These are phyloP conservation scores for Diaporthe ampelina DNA, from an alignment of 2,329 filamentous ascomycete genomes.

Conservation along the genomic window DNA sequence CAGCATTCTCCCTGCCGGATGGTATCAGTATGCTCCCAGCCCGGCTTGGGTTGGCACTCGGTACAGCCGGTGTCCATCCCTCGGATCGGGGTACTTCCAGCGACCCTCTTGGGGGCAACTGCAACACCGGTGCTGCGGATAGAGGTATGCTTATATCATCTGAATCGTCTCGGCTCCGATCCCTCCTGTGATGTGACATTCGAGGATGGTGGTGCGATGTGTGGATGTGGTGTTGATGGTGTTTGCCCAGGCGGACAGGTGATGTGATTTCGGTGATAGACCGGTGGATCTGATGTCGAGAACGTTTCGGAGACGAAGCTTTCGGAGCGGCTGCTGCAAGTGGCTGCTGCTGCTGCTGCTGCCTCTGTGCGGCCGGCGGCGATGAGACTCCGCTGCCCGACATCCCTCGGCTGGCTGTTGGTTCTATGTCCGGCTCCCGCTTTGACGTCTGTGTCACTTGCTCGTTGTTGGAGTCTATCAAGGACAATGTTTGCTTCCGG, in stretches of 20 bases:
- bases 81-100: conserved; percentile 62
- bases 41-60: conserved; percentile 59
- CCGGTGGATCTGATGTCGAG: conserved; percentile 67
- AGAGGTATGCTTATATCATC: conserved; percentile 48
- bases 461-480: neutral
- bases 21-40: conserved; percentile 57
- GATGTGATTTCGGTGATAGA: conserved; percentile 69
- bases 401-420: conserved; percentile 31
- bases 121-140: conserved; percentile 45
- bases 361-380: conserved; percentile 24
- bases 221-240: conserved; percentile 55
- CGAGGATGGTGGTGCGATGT: conserved; percentile 46
- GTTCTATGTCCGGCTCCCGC: conserved; percentile 9
- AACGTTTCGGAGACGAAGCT: conserved; percentile 52
- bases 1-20: conserved; percentile 42
- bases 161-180: conserved; percentile 50
- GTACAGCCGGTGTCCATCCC: conserved; percentile 57
- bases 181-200: conserved; percentile 53
- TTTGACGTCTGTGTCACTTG: neutral
- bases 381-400: conserved; percentile 36
- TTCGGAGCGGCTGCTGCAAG: conserved; percentile 23
- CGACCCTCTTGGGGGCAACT: conserved; percentile 52
- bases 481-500: conserved; percentile 17
- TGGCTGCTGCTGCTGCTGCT: conserved; percentile 16
- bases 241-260: conserved; percentile 57